Evolutionary conservation across 805 yeast genomes (phyloP).

Genomic region (Scheffersomyces lignosus): DNA sequence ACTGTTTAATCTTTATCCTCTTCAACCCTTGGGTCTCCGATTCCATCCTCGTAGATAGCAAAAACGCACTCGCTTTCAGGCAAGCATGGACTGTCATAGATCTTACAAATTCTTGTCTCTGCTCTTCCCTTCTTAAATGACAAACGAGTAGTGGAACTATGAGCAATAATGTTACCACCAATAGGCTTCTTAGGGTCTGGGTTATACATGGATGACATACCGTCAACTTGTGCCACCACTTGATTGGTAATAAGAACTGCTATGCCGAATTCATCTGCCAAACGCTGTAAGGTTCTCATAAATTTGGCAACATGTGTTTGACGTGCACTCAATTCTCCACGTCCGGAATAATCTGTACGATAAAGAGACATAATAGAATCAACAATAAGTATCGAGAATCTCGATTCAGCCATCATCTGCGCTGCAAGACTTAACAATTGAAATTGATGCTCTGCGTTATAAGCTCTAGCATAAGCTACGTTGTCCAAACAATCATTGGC

Average conservation of each 20-base stretch:
- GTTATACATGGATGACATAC: conserved; percentile 76
- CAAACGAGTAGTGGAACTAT: conserved; percentile 90
- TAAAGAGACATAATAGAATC: conserved; percentile 97
- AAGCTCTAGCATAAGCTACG: conserved; percentile 96
- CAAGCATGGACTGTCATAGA: conserved; percentile 93
- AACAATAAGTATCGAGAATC: conserved; percentile 88
- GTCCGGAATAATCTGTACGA: conserved; percentile 91
- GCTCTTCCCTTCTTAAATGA: conserved; percentile 89
- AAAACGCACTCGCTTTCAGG: conserved; percentile 95
- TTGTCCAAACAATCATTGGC: conserved; percentile 95
- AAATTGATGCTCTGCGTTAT: conserved; percentile 94
- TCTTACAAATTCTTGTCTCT: conserved; percentile 89
- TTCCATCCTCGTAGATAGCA: conserved; percentile 95
- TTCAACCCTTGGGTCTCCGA: conserved; percentile 91
- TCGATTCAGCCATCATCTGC: conserved; percentile 91
- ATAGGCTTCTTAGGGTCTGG: conserved; percentile 98
- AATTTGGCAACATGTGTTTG: conserved; percentile 93
- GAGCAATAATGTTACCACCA: conserved; percentile 97
- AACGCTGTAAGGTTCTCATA: conserved; percentile 85
- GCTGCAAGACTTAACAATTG: conserved; percentile 87
- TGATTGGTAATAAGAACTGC: conserved; percentile 93
- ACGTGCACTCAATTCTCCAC: conserved; percentile 94
- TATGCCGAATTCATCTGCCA: conserved; percentile 97
- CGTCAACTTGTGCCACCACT: conserved; percentile 97
- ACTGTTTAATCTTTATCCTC: no score